Percentiles rank a stretch among this genome's conserved stretches.
Evolutionary conservation across 1,139 yeast species (phyloP).

Genomic region (Pichia inconspicua): DNA sequence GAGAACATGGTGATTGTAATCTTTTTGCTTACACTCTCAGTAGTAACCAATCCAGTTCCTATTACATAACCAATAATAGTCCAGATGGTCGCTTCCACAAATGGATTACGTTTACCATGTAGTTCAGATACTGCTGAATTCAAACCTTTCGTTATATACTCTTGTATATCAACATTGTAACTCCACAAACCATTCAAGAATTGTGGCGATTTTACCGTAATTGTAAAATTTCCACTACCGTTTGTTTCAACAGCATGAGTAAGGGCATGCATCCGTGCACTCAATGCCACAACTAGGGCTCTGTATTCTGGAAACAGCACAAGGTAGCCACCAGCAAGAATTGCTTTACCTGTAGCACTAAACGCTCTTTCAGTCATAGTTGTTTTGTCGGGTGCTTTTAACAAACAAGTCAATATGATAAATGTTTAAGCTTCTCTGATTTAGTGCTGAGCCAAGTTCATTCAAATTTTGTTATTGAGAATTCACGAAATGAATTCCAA

Average conservation of each 20-base stretch:
- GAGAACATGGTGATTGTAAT: conserved; percentile 62
- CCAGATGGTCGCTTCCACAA: conserved; percentile 55
- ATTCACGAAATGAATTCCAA: background rate
- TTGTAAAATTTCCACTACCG: conserved; percentile 20
- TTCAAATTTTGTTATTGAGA: background rate
- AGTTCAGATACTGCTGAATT: conserved; percentile 12
- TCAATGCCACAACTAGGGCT: conserved; percentile 80
- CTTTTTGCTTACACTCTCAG: conserved; percentile 18
- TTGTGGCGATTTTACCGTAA: conserved; percentile 69
- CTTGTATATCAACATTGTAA: conserved; percentile 32
- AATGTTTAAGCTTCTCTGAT: too few relatives aligned
- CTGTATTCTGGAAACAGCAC: conserved; percentile 71
- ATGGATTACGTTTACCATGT: conserved; percentile 52
- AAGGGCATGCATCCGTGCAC: conserved; percentile 84
- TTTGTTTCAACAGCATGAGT: conserved; percentile 2
- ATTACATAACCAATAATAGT: conserved; percentile 48
- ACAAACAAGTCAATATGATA: too few relatives aligned
- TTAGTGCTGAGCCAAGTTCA: background rate
- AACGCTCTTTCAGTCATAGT: conserved; percentile 28
- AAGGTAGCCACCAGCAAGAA: conserved; percentile 88
- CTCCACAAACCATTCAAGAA: conserved; percentile 65
- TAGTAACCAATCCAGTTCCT: conserved; percentile 22
- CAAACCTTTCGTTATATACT: background rate
- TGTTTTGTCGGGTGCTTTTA: background rate
- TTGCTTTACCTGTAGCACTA: conserved; percentile 94